Evolutionary conservation across 148 eudicot species (phyloP).

Genomic region (Rhododendron vialii): DNA sequence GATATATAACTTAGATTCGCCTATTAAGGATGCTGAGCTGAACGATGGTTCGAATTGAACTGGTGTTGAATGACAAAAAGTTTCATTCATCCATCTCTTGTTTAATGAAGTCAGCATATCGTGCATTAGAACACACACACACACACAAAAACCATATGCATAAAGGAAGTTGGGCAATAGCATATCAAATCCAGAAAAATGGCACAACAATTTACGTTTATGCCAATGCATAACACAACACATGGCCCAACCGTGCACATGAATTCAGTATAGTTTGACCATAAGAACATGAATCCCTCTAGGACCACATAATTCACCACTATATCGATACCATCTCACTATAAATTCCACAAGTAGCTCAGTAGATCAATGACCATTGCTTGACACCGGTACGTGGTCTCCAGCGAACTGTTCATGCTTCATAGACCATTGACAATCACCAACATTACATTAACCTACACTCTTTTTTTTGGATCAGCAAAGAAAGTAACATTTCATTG

Average conservation of each 20-base stretch:
- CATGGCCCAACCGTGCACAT: slow-evolving; percentile 6
- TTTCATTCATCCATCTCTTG: not conserved
- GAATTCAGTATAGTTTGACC: not conserved
- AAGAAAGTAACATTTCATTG: too few species aligned
- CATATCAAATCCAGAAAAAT: not conserved
- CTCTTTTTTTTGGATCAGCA: too few species aligned
- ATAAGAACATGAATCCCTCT: not conserved
- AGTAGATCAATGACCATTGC: not conserved
- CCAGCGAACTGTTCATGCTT: not conserved
- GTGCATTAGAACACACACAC: not conserved
- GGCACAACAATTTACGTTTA: not conserved
- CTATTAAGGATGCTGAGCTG: not conserved
- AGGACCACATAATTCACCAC: not conserved
- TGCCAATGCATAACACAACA: not conserved
- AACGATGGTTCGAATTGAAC: not conserved
- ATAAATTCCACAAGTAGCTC: not conserved
- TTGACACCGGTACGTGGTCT: not conserved
- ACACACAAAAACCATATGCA: not conserved
- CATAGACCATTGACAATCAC: not conserved
- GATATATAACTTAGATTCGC: not conserved
- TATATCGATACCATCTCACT: not conserved
- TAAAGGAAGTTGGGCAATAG: not conserved
- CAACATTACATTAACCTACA: not conserved
- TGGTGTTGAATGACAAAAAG: not conserved
- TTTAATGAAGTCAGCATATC: not conserved